Base-by-base conservation (phyloP, 2,329 filamentous ascomycete genomes). In the Pseudogymnoascus pannorum region DNA sequence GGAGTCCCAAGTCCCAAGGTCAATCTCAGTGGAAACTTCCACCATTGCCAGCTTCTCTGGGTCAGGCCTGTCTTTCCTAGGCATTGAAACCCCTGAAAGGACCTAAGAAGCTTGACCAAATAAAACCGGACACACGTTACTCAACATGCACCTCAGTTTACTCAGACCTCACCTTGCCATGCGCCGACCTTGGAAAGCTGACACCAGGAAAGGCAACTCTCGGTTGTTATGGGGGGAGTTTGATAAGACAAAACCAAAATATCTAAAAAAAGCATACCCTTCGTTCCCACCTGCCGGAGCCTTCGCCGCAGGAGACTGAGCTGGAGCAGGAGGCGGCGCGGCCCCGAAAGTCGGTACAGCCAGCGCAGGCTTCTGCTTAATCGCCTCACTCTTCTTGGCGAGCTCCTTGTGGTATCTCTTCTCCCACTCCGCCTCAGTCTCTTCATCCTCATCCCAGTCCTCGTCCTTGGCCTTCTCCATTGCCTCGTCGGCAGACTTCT, bases 361-460 rank as follows among this genome's bases (percentile, higher is more conserved):
- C 11, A 44, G 20, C 31, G 58, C 24, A 8, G 33, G 16, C 33
- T 60, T 44, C 24, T 31, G 18, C 16, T 29, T 42, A 1, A 29
- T 5, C 22, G 14, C 14, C 44, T 51, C 44, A 2, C 44, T 29
- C 54, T 58, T 58, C 54, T 58, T 31, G 7, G 29, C 54, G 3
- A 58, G 54, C 36, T 65, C 60, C 38, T 63, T 60, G 35, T 64
- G 58, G 18, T 58, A 70, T n/a, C 68, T 65, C 29, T 61, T 65
- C 42, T 66, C 61, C 59, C 58, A 63, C 54, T 63, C 61, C 11
- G 8, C 59, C 20, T 61, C 57, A 18, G 31, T 64, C 51, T 67
- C 67, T 6, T 72, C 70, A 20, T 72, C 70, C 2, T 68, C 70
- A 58, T 72, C 71, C 40, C 65, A 65, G 12, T 72, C 70, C 16